Percentiles rank a stretch among this genome's conserved stretches.
These are phyloP conservation scores for Pythium oligandrum DNA, from an alignment of 352 stramenopile genomes.

Conservation along the genomic window DNA sequence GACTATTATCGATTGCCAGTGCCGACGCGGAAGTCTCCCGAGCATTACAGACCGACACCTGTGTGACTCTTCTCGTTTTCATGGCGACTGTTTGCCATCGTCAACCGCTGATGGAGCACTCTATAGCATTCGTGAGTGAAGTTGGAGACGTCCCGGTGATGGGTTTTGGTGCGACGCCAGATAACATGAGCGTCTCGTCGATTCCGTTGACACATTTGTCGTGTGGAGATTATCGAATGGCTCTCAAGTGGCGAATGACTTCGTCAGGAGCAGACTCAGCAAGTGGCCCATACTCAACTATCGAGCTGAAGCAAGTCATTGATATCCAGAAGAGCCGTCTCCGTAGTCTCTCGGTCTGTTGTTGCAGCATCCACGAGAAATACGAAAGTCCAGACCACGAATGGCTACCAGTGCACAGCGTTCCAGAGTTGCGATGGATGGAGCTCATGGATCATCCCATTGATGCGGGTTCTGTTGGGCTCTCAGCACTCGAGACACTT, in stretches of 20 bases:
- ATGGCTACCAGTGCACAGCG: slow-evolving; percentile 60
- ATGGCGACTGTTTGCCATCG: slow-evolving; percentile 61
- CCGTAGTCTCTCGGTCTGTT: slow-evolving; percentile 43
- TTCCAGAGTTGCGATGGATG: slow-evolving; percentile 78
- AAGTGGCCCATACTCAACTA: slow-evolving; percentile 43
- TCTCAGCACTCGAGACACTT: slow-evolving; percentile 49
- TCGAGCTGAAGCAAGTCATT: slow-evolving; percentile 53
- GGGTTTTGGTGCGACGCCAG: slow-evolving; percentile 41
- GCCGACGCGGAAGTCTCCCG: slow-evolving; percentile 28
- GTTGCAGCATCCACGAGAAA: slow-evolving; percentile 49
- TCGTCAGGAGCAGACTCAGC: not conserved
- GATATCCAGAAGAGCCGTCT: slow-evolving; percentile 13
- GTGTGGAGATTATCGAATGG: slow-evolving; percentile 54
- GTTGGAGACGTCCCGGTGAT: slow-evolving; percentile 68
- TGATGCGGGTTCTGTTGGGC: slow-evolving; percentile 32
- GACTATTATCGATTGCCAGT: slow-evolving; percentile 57
- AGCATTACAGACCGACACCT: slow-evolving; percentile 46
- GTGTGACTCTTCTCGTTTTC: slow-evolving; percentile 58
- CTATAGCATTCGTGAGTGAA: slow-evolving; percentile 5
- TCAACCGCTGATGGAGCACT: not conserved
- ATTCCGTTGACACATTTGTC: slow-evolving; percentile 68
- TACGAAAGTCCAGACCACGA: slow-evolving; percentile 28
- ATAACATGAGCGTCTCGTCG: slow-evolving; percentile 37
- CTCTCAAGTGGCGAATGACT: slow-evolving; percentile 49
- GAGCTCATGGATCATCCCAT: slow-evolving; percentile 65